phyloP scores from a whole-genome alignment of 805 yeast genomes.

The Wickerhamiella azymoides region DNA sequence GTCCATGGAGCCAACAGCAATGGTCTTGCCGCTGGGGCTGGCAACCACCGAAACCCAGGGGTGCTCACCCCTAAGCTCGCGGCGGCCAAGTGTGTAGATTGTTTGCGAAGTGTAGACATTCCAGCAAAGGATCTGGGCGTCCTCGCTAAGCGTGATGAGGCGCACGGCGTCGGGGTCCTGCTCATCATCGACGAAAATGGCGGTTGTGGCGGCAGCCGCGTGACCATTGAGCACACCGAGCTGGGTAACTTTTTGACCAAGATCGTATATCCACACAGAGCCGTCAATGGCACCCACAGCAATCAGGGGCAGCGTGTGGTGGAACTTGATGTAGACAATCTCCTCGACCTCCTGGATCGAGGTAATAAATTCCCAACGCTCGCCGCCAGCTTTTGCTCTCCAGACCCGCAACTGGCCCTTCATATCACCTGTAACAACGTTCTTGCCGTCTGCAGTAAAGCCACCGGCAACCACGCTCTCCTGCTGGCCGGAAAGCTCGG shows the following conservation, averaged over 20 bases:
- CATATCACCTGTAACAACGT: slow-evolving; percentile 86
- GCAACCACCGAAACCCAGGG: slow-evolving; percentile 75
- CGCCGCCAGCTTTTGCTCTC: slow-evolving; percentile 60
- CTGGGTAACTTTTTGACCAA: slow-evolving; percentile 31
- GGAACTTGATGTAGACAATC: slow-evolving; percentile 67
- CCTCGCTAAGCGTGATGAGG: slow-evolving; percentile 68
- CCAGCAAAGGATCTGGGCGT: slow-evolving; percentile 80
- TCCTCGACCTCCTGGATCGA: slow-evolving; percentile 82
- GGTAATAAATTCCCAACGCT: slow-evolving; percentile 60
- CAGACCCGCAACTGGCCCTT: slow-evolving; percentile 69
- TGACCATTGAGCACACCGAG: slow-evolving; percentile 38
- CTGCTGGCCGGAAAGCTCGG: slow-evolving; percentile 63
- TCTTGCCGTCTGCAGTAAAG: slow-evolving; percentile 72
- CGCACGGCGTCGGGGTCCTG: slow-evolving; percentile 37
- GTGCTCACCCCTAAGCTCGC: slow-evolving; percentile 59
- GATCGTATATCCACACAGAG: slow-evolving; percentile 82
- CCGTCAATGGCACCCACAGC: slow-evolving; percentile 92
- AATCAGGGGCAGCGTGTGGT: slow-evolving; percentile 62
- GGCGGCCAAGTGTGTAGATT: slow-evolving; percentile 32
- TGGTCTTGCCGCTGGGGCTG: slow-evolving; percentile 35
- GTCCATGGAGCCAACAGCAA: slow-evolving; percentile 79
- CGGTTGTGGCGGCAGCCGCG: slow-evolving; percentile 65
- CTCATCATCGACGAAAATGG: slow-evolving; percentile 55
- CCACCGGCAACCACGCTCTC: slow-evolving; percentile 81
- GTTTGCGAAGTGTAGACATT: slow-evolving; percentile 66